Conservation (phyloP, 257 asterid species). For the Leptodermis oblonga region DNA sequence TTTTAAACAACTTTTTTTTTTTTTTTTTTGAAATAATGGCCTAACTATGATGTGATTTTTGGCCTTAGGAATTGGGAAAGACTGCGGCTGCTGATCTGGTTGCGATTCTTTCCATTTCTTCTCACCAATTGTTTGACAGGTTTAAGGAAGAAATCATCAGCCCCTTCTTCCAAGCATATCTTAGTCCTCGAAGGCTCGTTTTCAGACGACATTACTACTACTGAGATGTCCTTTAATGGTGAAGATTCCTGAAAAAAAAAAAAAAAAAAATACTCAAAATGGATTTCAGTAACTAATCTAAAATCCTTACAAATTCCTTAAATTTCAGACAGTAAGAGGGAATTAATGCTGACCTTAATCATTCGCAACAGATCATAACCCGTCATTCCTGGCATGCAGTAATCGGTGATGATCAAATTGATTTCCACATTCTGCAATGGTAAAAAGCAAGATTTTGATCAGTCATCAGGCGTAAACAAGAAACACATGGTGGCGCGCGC, state of each 20-base stretch:
- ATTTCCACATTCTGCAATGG: constrained; percentile 35
- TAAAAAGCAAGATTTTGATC: neutral
- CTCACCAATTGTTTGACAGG: constrained; percentile 45
- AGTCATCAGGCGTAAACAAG: too few species aligned
- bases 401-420: constrained; percentile 64
- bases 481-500: too few species aligned
- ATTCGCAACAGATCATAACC: constrained; percentile 59
- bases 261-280: neutral
- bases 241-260: constrained; percentile 33
- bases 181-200: constrained; percentile 57
- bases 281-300: neutral
- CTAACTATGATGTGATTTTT: too few species aligned
- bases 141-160: constrained; percentile 57
- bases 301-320: neutral
- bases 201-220: constrained; percentile 71
- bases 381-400: constrained; percentile 68
- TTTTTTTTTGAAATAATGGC: neutral
- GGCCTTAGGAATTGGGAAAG: too few species aligned
- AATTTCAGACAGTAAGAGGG: too few species aligned
- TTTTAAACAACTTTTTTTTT: too few species aligned
- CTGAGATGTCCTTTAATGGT: constrained; percentile 52
- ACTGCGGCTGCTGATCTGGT: neutral
- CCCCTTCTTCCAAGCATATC: constrained; percentile 59
- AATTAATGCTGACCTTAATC: constrained; percentile 36
- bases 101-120: constrained; percentile 8